Base-by-base conservation (phyloP, 1,284 basidiomycete species). In the Leccinum variabile region DNA sequence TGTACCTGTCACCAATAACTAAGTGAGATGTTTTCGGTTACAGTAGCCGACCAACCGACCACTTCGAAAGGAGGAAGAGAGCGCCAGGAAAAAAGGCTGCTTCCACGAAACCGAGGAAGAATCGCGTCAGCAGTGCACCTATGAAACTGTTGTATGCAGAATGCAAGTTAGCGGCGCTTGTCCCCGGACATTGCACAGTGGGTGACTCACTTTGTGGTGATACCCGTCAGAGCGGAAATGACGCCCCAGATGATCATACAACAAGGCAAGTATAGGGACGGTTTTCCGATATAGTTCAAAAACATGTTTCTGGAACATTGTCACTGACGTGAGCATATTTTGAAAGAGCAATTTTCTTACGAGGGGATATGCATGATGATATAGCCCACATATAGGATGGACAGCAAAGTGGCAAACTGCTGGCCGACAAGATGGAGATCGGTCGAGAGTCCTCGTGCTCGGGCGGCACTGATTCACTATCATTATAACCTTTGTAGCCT, bases 31-130 rank as follows among this genome's bases (percentile, higher is more conserved):
- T 28, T 49, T 33, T 41, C n/a, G 3, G 41, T 57, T 25, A 4
- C 14, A 39, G 28, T 39, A n/a, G 41, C 41, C 37, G 44, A 13
- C 82, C 78, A 59, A 84, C 89, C 74, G 86, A 91, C 89, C 89
- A 91, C 74, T 88, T 91, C 0, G 89, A 89, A 18, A 93, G 78
- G 16, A 92, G 77, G 74, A 89, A 89, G 75, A 86, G 69, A 18
- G 80, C 81, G 50, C 89, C 90, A 57, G 90, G 89, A 70, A 90
- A 91, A 76, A 91, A 91, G 0, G 89, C 88, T 0, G 88, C 87
- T 72, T 90, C 87, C 22, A 86, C 73, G 60, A 76, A 77, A 32
- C 87, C 89, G 33, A 93, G 82, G 76, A 92, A 87, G 73, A 93
- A 90, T n/a, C 91, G 82, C 0, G 87, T 88, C 50, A 88, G 78